These are phyloP conservation scores for Fusarium chuoi DNA, from an alignment of 2,329 filamentous ascomycete species.

Conservation along the genomic window DNA sequence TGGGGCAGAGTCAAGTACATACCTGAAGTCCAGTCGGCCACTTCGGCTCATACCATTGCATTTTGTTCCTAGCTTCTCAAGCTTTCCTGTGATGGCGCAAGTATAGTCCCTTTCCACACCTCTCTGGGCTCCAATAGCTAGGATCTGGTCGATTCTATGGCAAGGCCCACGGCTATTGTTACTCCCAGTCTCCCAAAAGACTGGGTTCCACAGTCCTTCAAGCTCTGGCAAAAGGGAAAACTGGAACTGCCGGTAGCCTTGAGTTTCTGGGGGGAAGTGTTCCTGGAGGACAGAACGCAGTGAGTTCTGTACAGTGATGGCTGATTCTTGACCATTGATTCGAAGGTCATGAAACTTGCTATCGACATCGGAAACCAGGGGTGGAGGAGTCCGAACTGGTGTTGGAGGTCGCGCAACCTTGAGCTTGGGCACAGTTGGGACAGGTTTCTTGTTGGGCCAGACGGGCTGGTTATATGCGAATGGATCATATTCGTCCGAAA, in stretches of 20 bases:
- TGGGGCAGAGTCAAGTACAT: conserved; percentile 31
- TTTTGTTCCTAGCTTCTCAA: conserved; percentile 66
- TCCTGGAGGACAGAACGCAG: conserved; percentile 63
- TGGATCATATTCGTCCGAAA: conserved; percentile 58
- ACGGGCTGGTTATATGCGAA: conserved; percentile 52
- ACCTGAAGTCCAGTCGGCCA: conserved; percentile 69
- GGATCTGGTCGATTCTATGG: conserved; percentile 64
- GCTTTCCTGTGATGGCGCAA: conserved; percentile 58
- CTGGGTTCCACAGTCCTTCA: conserved; percentile 63
- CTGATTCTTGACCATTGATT: conserved; percentile 55
- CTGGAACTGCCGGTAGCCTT: conserved; percentile 60
- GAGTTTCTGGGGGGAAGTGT: conserved; percentile 60
- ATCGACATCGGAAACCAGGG: conserved; percentile 44
- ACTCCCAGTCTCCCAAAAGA: conserved; percentile 55
- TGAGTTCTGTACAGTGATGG: conserved; percentile 66
- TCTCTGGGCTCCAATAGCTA: conserved; percentile 68
- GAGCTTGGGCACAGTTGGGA: conserved; percentile 35
- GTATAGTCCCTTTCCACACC: conserved; percentile 63
- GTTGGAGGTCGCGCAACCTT: conserved; percentile 53
- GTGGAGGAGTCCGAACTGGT: conserved; percentile 56
- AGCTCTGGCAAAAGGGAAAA: conserved; percentile 61
- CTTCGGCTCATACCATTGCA: conserved; percentile 61
- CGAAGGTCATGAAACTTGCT: conserved; percentile 59
- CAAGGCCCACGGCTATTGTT: conserved; percentile 46
- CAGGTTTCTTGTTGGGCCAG: conserved; percentile 39